Base-by-base conservation (phyloP, 163 green algal genomes). In the Volvox carteri region DNA sequence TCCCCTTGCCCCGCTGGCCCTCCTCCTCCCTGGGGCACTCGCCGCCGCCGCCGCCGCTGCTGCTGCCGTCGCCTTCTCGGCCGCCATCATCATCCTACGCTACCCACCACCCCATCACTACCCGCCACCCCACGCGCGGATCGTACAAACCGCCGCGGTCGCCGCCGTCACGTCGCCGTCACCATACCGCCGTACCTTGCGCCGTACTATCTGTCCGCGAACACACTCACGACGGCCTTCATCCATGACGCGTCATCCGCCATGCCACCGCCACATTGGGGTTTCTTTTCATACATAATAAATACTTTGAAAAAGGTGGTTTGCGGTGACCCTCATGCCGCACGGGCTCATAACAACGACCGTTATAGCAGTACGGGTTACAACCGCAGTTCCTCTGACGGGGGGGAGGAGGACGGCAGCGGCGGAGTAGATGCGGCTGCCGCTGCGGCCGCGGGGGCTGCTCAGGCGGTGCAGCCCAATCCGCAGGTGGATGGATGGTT, bases 291-390 rank as follows among this genome's bases (percentile, higher is more conserved):
- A n/a, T n/a, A n/a, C n/a, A n/a, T n/a, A n/a, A n/a, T n/a, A n/a
- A n/a, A n/a, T n/a, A n/a, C n/a, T n/a, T n/a, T n/a, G n/a, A n/a
- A n/a, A 65, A 48, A 87, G 79, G 44, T 87, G 7, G 79, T 87
- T 18, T 87, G 79, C 62, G 30, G 1, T n/a, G 79, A 87, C 60
- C 79, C 79, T 9, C 58, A 86, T 1, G 35, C 25, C 1, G 81
- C 81, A 46, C 56, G 46, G 67, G 67, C 81, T 12, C 60, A 88
- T 42, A 88, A 88, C 81, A 88, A 88, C 67, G 81, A 88, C 65
- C 81, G 81, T 11, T 88, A 88, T 67, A 65, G 73, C 73, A 80
- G 19, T 44, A 6, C 44, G 44, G 73, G n/a, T 33, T 14, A 52
- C 0, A 39, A 56, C 41, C 70, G 70, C 6, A 37, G 5, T 21